Evolutionary conservation across 345 rosid genomes (phyloP).

Genomic region (Populus euphratica): DNA sequence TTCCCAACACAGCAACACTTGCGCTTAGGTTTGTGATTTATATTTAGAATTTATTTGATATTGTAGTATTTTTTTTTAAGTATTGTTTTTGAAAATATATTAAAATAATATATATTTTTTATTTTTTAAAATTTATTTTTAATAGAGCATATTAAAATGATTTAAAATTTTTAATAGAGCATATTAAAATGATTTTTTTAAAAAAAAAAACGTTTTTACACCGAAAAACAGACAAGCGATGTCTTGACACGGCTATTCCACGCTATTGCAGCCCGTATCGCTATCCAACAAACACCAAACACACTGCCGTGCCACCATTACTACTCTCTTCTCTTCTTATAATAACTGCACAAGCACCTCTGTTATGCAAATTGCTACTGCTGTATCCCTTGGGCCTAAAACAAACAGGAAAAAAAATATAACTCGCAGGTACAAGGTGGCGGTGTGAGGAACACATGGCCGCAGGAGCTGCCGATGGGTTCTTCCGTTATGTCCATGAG

Average conservation of each 20-base stretch:
- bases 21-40: not conserved
- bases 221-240: too few relatives aligned
- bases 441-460: conserved; percentile 28
- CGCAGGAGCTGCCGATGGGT: conserved; percentile 50
- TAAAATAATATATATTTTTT: too few relatives aligned
- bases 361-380: not conserved
- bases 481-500: conserved; percentile 49
- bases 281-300: not conserved
- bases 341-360: not conserved
- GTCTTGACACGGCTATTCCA: not conserved
- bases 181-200: too few relatives aligned
- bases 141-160: too few relatives aligned
- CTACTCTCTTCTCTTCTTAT: not conserved
- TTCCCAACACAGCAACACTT: not conserved
- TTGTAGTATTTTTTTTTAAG: too few relatives aligned
- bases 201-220: too few relatives aligned
- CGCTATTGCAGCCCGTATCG: not conserved
- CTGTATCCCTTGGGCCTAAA: not conserved
- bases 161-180: too few relatives aligned
- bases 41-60: too few relatives aligned
- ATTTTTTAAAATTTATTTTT: too few relatives aligned
- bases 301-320: not conserved
- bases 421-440: not conserved
- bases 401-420: too few relatives aligned
- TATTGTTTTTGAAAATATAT: too few relatives aligned